Evolutionary conservation across 1,139 yeast species (phyloP).

Genomic region (Debaryomycetaceae sp.): DNA sequence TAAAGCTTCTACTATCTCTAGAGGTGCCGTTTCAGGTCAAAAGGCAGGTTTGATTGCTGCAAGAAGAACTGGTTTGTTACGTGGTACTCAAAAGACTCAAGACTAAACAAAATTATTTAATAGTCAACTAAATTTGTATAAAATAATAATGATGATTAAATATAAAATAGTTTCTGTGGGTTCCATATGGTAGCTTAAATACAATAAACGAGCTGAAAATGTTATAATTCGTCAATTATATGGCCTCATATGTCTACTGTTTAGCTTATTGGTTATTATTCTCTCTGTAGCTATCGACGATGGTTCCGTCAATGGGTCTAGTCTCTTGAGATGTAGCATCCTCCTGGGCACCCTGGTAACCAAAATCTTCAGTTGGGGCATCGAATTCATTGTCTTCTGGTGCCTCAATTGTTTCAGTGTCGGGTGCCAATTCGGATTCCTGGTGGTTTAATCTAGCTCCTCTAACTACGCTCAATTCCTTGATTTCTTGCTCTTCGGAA

Average conservation of each 20-base stretch:
- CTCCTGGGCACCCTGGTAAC: background rate
- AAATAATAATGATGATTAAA: background rate
- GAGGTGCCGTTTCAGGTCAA: constrained; percentile 99
- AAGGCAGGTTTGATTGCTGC: constrained; percentile 99
- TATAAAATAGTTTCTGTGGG: background rate
- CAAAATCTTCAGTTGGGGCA: background rate
- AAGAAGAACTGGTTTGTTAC: constrained; percentile 99
- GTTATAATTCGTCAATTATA: too few relatives aligned
- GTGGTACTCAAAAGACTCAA: constrained; percentile 99
- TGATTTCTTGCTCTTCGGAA: background rate
- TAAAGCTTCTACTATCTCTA: constrained; percentile 99
- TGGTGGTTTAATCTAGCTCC: background rate
- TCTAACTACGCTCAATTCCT: background rate
- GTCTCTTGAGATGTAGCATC: background rate
- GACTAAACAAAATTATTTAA: constrained; percentile 30
- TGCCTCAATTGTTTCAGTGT: background rate
- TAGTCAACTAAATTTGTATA: background rate
- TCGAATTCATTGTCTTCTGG: background rate
- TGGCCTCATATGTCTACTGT: too few relatives aligned
- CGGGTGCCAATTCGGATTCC: background rate
- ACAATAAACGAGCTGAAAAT: background rate
- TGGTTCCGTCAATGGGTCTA: background rate
- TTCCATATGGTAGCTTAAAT: background rate
- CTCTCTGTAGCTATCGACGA: background rate
- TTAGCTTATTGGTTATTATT: background rate